Evolutionary conservation across 176 grass and related monocot genomes (phyloP), one percentile per base, ranked within the genome.

Genomic region (Alloteropsis semialata): DNA sequence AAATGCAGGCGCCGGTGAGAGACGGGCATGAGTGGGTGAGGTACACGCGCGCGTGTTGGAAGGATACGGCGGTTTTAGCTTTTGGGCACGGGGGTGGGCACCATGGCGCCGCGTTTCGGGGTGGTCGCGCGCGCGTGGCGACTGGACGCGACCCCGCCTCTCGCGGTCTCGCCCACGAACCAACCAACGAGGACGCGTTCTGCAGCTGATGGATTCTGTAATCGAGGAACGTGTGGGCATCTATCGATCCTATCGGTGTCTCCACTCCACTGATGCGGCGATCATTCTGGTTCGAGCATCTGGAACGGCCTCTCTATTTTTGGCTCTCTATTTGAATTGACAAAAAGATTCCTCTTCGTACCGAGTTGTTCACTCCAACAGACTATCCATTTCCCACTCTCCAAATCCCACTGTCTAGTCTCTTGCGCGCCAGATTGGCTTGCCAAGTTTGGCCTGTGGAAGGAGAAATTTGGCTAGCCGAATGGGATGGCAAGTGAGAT

Each of bases 51-150:
- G 42, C 11, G 65, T 28, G 38, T 57, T n/a, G 22, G 45, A 77
- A 33, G 68, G 81, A 89, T 85, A 72, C 64, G 72, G 77, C 72
- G 71, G 70, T 45, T 45, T 64, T 71, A 36, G 71, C 82, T 81
- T 72, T 72, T 83, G 80, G 36, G 27, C 65, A 78, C n/a, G n/a
- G 74, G 50, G 69, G 4, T 29, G 59, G 49, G 82, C 80, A 53
- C 77, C 61, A 33, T 63, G 77, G 78, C 88, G 65, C 65, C 88
- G 83, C 78, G 78, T 82, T 77, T 64, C 12, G 53, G 77, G 41
- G 59, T 10, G 67, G 32, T n/a, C n/a, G 15, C 44, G 76, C 29
- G 14, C 27, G 42, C 69, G 33, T 54, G 70, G 29, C 67, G 59
- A 46, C 81, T 51, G 80, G 64, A 72, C 16, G 82, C 61, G 42